These are phyloP conservation scores for Anthostomella pinea DNA, from an alignment of 2,329 filamentous ascomycete species.

Conservation along the genomic window DNA sequence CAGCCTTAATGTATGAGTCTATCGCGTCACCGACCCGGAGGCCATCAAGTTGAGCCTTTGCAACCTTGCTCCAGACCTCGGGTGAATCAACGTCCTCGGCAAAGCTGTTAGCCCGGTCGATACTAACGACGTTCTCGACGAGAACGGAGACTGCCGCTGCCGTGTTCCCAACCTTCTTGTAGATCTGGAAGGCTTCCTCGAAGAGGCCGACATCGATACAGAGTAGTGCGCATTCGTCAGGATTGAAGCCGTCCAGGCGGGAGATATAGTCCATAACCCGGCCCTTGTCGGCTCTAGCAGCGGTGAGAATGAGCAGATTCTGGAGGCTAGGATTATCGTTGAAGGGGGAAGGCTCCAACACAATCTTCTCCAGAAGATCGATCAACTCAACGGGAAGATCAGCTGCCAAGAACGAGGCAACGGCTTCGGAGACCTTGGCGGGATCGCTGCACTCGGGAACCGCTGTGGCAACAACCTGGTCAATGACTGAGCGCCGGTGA, in stretches of 20 bases:
- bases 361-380: conserved; percentile 97
- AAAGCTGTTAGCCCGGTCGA: conserved; percentile 93
- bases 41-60: conserved; percentile 95
- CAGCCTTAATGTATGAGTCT: conserved; percentile 94
- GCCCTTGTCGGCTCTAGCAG: conserved; percentile 92
- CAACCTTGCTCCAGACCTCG: conserved; percentile 97
- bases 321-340: conserved; percentile 96
- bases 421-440: conserved; percentile 90
- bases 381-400: conserved; percentile 94
- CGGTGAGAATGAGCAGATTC: conserved; percentile 93
- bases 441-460: conserved; percentile 92
- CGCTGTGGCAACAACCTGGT: conserved; percentile 93
- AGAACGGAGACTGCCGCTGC: conserved; percentile 84
- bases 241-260: conserved; percentile 81
- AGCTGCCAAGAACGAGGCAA: conserved; percentile 86
- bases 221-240: conserved; percentile 87
- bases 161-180: conserved; percentile 95
- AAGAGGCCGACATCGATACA: conserved; percentile 93
- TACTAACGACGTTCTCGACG: conserved; percentile 95
- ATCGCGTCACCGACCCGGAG: conserved; percentile 90
- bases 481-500: conserved; percentile 87
- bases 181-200: conserved; percentile 97
- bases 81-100: conserved; percentile 91
- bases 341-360: conserved; percentile 98
- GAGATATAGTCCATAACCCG: conserved; percentile 97